phyloP scores from a whole-genome alignment of 495 filamentous ascomycete genomes.

The Podospora fimiseda region DNA sequence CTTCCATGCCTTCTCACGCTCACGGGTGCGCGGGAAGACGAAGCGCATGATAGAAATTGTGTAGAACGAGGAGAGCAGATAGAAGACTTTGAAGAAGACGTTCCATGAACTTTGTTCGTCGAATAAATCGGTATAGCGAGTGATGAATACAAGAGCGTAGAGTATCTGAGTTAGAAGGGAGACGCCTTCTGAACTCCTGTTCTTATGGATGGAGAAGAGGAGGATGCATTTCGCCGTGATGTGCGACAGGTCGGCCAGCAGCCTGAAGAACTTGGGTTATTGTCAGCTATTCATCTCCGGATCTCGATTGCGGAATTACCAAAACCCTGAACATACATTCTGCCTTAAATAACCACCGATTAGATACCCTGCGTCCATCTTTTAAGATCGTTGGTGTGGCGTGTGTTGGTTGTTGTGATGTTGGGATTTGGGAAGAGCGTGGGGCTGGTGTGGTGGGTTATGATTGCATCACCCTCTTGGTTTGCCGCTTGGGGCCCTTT shows the following conservation, averaged over 20 bases:
- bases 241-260: conserved; percentile 77
- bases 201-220: conserved; percentile 84
- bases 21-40: conserved; percentile 79
- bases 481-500: not conserved
- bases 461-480: not conserved
- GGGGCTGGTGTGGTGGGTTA: too few relatives aligned
- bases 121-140: conserved; percentile 84
- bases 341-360: too few relatives aligned
- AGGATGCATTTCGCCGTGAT: conserved; percentile 79
- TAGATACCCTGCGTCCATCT: too few relatives aligned
- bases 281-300: conserved; percentile 5
- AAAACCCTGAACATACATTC: not conserved
- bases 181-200: conserved; percentile 84
- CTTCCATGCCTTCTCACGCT: conserved; percentile 88
- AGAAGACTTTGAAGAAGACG: conserved; percentile 77
- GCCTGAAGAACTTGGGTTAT: conserved; percentile 57
- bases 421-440: too few relatives aligned
- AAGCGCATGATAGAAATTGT: conserved; percentile 81
- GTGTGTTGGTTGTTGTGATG: not conserved
- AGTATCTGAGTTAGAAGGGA: conserved; percentile 91
- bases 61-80: conserved; percentile 77
- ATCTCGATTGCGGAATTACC: too few relatives aligned
- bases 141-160: conserved; percentile 78
- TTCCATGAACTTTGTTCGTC: conserved; percentile 50
- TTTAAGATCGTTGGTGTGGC: not conserved